Evolutionary conservation across 2,329 filamentous ascomycete species (phyloP).

Genomic region (Claviceps paspali): DNA sequence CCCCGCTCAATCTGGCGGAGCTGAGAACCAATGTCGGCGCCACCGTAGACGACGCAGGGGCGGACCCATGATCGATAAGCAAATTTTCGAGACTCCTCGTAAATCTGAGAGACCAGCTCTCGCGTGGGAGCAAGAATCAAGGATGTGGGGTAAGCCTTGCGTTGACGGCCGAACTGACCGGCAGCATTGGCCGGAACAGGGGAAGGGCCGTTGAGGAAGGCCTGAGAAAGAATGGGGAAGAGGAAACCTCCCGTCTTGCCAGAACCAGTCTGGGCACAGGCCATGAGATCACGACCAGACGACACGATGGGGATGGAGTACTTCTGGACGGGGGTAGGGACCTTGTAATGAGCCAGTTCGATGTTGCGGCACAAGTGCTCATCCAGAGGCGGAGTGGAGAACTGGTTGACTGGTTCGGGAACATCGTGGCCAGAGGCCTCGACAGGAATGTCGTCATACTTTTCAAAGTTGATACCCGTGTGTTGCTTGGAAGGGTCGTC

Average conservation of each 20-base stretch:
- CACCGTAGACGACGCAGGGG: constrained; percentile 96
- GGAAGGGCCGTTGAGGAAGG: constrained; percentile 79
- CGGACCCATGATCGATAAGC: constrained; percentile 98
- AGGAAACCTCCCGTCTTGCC: constrained; percentile 99
- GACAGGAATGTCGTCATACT: constrained; percentile 98
- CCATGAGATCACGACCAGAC: constrained; percentile 95
- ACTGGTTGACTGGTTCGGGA: constrained; percentile 77
- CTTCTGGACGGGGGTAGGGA: constrained; percentile 95
- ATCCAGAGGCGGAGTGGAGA: constrained; percentile 90
- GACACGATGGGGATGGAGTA: constrained; percentile 99
- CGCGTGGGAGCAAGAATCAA: constrained; percentile 92
- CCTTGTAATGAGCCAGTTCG: constrained; percentile 82
- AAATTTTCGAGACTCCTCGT: constrained; percentile 94
- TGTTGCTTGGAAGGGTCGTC: constrained; percentile 93
- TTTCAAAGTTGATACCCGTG: constrained; percentile 99
- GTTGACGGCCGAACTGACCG: constrained; percentile 75
- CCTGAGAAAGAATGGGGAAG: constrained; percentile 97
- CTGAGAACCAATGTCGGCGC: constrained; percentile 96
- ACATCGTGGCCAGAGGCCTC: constrained; percentile 91
- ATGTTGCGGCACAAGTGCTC: constrained; percentile 91
- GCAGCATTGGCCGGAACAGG: constrained; percentile 45
- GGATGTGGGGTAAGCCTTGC: constrained; percentile 94
- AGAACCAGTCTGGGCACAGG: constrained; percentile 98
- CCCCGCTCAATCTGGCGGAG: constrained; percentile 95
- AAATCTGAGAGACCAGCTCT: constrained; percentile 98